Evolutionary conservation across 495 filamentous ascomycete genomes (phyloP).

Genomic region (Aspergillus taichungensis): DNA sequence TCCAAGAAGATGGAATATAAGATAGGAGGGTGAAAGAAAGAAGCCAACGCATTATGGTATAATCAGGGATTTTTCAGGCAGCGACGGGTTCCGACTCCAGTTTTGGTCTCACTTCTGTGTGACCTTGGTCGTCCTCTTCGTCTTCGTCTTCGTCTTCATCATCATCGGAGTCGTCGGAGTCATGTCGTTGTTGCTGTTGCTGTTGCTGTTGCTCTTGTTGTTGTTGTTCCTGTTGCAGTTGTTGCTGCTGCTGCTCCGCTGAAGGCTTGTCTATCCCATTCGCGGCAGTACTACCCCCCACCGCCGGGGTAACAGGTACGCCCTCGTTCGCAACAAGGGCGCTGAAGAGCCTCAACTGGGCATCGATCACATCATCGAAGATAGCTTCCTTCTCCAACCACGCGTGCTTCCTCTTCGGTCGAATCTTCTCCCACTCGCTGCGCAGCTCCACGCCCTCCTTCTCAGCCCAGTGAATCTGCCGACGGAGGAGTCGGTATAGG

Average conservation of each 20-base stretch:
- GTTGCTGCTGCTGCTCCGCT: slow-evolving; percentile 14
- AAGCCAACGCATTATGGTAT: no score
- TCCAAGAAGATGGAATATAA: no score
- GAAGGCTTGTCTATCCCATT: slow-evolving; percentile 20
- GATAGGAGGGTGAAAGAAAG: no score
- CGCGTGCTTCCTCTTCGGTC: slow-evolving; percentile 60
- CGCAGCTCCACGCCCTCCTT: slow-evolving; percentile 56
- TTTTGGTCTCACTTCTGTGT: neutral
- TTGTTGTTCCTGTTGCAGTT: neutral
- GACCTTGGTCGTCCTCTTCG: neutral
- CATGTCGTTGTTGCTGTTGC: neutral
- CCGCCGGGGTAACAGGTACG: slow-evolving; percentile 4
- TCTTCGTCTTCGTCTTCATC: neutral
- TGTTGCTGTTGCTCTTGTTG: slow-evolving; percentile 2
- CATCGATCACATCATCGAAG: slow-evolving; percentile 51
- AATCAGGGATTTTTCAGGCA: neutral
- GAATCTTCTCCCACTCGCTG: slow-evolving; percentile 53
- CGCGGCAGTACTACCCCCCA: slow-evolving; percentile 2
- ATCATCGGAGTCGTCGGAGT: slow-evolving; percentile 1
- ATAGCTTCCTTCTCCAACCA: slow-evolving; percentile 78
- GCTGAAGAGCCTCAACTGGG: slow-evolving; percentile 39
- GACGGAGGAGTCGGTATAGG: slow-evolving; percentile 63
- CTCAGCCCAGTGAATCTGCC: slow-evolving; percentile 75
- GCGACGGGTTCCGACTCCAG: neutral
- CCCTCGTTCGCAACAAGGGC: slow-evolving; percentile 22